phyloP scores from a whole-genome alignment of 2,329 filamentous ascomycete species.

The Curvularia sp. region DNA sequence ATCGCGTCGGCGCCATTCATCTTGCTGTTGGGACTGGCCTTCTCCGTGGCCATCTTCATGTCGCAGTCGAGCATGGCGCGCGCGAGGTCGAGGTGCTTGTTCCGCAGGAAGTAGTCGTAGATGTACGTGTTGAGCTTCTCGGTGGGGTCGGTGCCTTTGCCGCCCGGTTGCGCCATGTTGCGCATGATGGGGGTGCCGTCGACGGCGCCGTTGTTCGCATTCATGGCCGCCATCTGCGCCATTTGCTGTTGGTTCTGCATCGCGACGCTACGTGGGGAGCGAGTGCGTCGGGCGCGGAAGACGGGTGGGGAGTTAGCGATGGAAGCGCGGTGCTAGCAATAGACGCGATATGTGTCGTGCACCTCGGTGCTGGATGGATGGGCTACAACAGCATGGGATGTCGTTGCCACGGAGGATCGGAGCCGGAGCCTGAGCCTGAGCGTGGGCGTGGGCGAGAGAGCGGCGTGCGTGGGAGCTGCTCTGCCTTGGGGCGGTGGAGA shows the following conservation, averaged over 20 bases:
- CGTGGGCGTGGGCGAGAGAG: too few species aligned
- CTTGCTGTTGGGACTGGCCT: constrained; percentile 70
- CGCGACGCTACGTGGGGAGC: constrained; percentile 24
- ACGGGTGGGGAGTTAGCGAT: constrained; percentile 22
- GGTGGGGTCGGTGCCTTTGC: constrained; percentile 45
- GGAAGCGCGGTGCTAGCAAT: constrained; percentile 23
- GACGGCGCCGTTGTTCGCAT: constrained; percentile 66
- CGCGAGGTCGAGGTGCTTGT: constrained; percentile 83
- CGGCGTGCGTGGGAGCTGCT: constrained; percentile 21
- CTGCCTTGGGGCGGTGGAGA: constrained; percentile 6
- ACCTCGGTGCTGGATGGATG: constrained; percentile 36
- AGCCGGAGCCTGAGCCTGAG: constrained; percentile 27
- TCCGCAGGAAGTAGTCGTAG: constrained; percentile 89
- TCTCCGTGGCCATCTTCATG: constrained; percentile 66
- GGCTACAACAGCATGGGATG: constrained; percentile 43
- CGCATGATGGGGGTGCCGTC: constrained; percentile 73
- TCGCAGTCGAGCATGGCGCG: constrained; percentile 62
- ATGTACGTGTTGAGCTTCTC: constrained; percentile 83
- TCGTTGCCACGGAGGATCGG: constrained; percentile 36
- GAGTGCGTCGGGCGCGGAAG: constrained; percentile 31
- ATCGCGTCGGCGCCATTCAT: constrained; percentile 73
- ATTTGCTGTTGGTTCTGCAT: constrained; percentile 62
- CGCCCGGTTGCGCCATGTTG: constrained; percentile 56
- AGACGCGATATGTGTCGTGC: constrained; percentile 28
- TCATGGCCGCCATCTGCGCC: constrained; percentile 73